Evolutionary conservation across 495 filamentous ascomycete species (phyloP), one percentile per base, ranked within the genome.

Genomic region (Chaetomium cochliodes): DNA sequence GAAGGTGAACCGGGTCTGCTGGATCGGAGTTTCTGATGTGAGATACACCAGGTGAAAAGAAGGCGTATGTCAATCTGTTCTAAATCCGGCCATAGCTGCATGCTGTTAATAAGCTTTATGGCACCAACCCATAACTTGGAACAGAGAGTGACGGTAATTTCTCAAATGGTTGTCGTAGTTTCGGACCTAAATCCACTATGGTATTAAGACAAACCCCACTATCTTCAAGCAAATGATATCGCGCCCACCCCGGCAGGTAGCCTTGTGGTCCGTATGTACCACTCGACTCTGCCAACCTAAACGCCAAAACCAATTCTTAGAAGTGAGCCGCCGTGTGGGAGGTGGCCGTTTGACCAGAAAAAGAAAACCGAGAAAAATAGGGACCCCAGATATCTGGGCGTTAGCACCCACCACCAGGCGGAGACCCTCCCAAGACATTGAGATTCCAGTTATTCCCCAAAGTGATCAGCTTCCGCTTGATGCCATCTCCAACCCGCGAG

Each of bases 401-500:
- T 23, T 58, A 58, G 39, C 30, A 44, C 3, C 55, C 16, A 18
- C 22, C 28, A 6, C 26, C n/a, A 23, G 12, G 4, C n/a, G 25
- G 57, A 5, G 25, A 59, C 0, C 16, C 16, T 22, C 56, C 67
- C 64, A 69, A 58, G 28, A 25, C 42, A 13, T 71, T 66, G 18
- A 62, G 47, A 26, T 67, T 71, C 79, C 78, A 80, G 63, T 72
- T 71, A 0, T 56, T 61, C 13, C 64, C 65, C 22, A 83, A 58
- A 18, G 66, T n/a, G 2, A 77, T 55, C 2, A 83, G 73, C 71
- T 81, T 82, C 20, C 77, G 73, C 60, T 71, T 72, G 51, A 85
- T 81, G 20, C 82, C 81, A 41, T 83, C 81, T 5, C 74, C 69
- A 18, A 84, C 60, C 39, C 77, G 66, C 2, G 75, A 72, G 70